Evolutionary conservation across 2,329 filamentous ascomycete species (phyloP), one percentile per base, ranked within the genome.

Genomic region (Pseudophaeomoniella oleicola): DNA sequence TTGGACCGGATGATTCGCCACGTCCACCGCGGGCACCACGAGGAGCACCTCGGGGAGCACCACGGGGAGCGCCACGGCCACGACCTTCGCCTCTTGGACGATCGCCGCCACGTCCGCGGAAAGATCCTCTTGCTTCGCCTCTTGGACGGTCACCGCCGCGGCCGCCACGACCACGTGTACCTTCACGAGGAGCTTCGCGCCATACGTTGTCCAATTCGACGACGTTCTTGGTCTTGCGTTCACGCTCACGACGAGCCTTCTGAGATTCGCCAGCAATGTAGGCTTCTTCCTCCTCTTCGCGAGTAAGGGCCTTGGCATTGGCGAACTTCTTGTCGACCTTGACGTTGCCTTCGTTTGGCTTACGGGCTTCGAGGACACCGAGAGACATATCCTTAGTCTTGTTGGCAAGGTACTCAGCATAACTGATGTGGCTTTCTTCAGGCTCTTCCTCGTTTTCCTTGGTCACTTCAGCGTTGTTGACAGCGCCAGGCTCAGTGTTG

Each of bases 271-370:
- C 77, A 53, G 80, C 64, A 56, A 94, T 80, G 74, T 83, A 94
- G 47, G 58, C 56, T 50, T 81, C 76, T 50, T 81, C 76, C 51
- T 85, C 77, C 37, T 73, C 71, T 34, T 68, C 58, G 41, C 57
- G 79, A 56, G 64, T 57, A 39, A 81, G 66, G 40, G 71, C 56
- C 70, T 87, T 92, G 58, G 85, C 86, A 53, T 72, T 70, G 53
- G 81, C 82, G 83, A 87, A 94, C 74, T 94, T 90, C 75, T 90
- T 88, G 71, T 86, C 78, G 53, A 67, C 58, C 69, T 85, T 84
- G 69, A 69, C 73, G 55, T 27, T 27, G n/a, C 87, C 87, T 70
- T 94, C 87, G 71, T 96, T 94, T 62, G 88, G 68, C 69, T 86
- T 78, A 67, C 90, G 88, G 56, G 85, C 71, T 54, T 83, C 73